Conservation (phyloP, 805 yeast species). For the Jamesozyma lodderae region DNA sequence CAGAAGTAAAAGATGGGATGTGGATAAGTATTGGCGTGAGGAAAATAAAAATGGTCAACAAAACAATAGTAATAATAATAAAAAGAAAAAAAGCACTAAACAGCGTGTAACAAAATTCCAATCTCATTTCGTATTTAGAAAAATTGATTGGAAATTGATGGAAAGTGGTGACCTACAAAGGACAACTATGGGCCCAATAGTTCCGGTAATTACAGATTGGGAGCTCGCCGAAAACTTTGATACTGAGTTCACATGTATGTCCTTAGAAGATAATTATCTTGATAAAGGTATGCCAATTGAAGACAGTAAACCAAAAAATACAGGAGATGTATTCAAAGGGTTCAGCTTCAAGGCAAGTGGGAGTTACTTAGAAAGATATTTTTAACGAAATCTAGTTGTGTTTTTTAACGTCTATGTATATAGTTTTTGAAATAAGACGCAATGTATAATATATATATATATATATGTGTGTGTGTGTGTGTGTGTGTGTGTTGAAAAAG, state of each 20-base stretch:
- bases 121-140: slow-evolving; percentile 67
- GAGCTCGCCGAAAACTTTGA: slow-evolving; percentile 80
- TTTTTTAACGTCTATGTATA: too few relatives aligned
- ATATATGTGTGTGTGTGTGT: too few relatives aligned
- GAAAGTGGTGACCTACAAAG: slow-evolving; percentile 38
- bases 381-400: too few relatives aligned
- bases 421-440: too few relatives aligned
- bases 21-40: slow-evolving; percentile 42
- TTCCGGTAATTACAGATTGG: slow-evolving; percentile 77
- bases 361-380: slow-evolving; percentile 30
- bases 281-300: slow-evolving; percentile 3
- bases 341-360: slow-evolving; percentile 31
- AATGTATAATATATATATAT: too few relatives aligned
- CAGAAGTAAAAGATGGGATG: slow-evolving; percentile 57
- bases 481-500: too few relatives aligned
- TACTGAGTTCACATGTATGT: slow-evolving; percentile 65
- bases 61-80: slow-evolving; percentile 5
- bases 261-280: slow-evolving; percentile 30
- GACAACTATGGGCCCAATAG: slow-evolving; percentile 58
- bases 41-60: slow-evolving; percentile 8
- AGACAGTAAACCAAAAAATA: not conserved
- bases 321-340: slow-evolving; percentile 27
- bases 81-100: slow-evolving; percentile 24
- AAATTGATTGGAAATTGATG: slow-evolving; percentile 58
- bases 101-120: slow-evolving; percentile 35